Evolutionary conservation across 371 early-diverging fungal genomes (phyloP), one percentile per base, ranked within the genome.

Genomic region (Mucor plumbeus): DNA sequence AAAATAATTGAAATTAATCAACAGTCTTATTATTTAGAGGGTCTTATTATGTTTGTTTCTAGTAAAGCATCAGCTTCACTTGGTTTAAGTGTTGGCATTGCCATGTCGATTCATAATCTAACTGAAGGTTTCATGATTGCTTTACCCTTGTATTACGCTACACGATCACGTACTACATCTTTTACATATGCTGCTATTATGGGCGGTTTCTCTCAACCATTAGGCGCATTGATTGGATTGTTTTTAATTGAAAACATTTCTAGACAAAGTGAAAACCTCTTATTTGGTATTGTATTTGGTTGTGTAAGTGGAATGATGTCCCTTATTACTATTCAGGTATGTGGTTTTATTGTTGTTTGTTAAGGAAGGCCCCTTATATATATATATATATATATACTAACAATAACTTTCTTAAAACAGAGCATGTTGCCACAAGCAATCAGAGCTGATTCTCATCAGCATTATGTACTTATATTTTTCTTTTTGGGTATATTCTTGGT

Each of bases 91-190:
- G 85, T 94, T 40, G 85, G 89, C 17, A 79, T 88, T 26, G 91
- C 92, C 19, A 90, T 94, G 70, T 85, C 91, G 3, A 83, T 92
- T 21, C 94, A 94, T 68, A 94, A 94, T 67, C 70, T 94, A 14
- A 92, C 92, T 14, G 93, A 94, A 65, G 94, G 93, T 0, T 79
- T 92, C 61, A 86, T 90, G 80, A 89, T 94, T 19, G 88, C 92
- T 1, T 69, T 92, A 40, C 92, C 93, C 0, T 78, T 92, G 36
- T 92, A 85, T 61, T 79, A 88, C 59, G 89, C 91, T n/a, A 87
- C 91, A 19, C 82, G 82, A 48, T 89, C 89, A 11, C 78, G 89
- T 17, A 58, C 64, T 13, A 78, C 82, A 39, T 88, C 92, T 0
- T 91, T 94, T 69, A 64, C 72, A 15, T 79, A 82, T 67, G 89